Conservation (phyloP, 305 asterid genomes). For the Vinca major region DNA sequence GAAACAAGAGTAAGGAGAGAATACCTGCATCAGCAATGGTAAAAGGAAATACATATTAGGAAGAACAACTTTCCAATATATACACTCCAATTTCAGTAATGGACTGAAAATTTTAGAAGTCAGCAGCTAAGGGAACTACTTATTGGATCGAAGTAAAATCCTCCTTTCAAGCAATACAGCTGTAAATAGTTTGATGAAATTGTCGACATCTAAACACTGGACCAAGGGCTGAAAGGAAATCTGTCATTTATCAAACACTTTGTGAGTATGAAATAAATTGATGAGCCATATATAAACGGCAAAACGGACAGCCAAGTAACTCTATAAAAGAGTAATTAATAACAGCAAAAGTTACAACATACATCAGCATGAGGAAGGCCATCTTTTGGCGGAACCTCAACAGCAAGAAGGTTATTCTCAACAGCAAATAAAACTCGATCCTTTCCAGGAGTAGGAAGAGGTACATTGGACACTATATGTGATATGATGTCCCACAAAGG, state of each 20-base stretch:
- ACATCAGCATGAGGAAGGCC: slow-evolving; percentile 98
- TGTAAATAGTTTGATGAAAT: slow-evolving; percentile 76
- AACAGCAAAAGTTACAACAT: slow-evolving; percentile 28
- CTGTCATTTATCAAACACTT: slow-evolving; percentile 43
- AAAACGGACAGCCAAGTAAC: slow-evolving; percentile 3
- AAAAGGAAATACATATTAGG: not conserved
- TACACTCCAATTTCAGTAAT: slow-evolving; percentile 1
- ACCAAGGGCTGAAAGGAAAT: slow-evolving; percentile 95
- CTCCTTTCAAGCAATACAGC: slow-evolving; percentile 94
- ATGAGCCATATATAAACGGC: slow-evolving; percentile 4
- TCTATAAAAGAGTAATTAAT: not conserved
- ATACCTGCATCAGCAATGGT: slow-evolving; percentile 55
- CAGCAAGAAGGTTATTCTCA: slow-evolving; percentile 77
- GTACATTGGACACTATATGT: slow-evolving; percentile 65
- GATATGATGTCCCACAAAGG: slow-evolving; percentile 89
- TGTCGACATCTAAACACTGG: slow-evolving; percentile 97
- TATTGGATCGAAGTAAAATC: slow-evolving; percentile 88
- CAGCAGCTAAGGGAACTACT: slow-evolving; percentile 38
- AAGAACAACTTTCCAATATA: not conserved
- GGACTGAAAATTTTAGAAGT: slow-evolving; percentile 8
- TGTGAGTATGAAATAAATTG: slow-evolving; percentile 15
- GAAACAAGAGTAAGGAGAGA: slow-evolving; percentile 93
- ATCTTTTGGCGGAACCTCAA: slow-evolving; percentile 88
- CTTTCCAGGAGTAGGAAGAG: slow-evolving; percentile 92
- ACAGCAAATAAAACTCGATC: slow-evolving; percentile 74